Base-by-base conservation (phyloP, 306 rosid species). In the Trifolium subterraneum region DNA sequence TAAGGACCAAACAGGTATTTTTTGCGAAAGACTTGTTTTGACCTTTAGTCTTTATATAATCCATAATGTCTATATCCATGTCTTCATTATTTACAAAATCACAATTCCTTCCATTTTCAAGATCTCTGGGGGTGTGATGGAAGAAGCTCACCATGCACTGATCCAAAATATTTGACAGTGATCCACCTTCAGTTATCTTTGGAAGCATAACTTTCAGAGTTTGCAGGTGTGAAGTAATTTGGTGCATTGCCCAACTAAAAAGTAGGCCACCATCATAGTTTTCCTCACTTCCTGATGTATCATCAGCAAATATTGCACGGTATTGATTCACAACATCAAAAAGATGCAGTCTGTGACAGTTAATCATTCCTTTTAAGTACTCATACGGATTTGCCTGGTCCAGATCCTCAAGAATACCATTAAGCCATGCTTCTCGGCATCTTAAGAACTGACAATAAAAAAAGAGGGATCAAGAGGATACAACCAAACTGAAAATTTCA, bases 211-310 rank as follows among this genome's bases (percentile, higher is more conserved):
- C 44, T 82, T 88, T 90, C 31, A 94, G 83, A 42, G 97, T 90
- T 82, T 90, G 86, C 47, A 94, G 88, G 75, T 88, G 92, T 60
- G 97, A 80, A 23, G 96, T 82, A 79, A 95, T 92, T 87, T 92
- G 97, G 81, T 95, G 99, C 99, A 88, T 92, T 51, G 98, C 92
- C 99, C 99, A 92, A 80, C 98, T 92, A 85, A 95, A 95, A 78
- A 95, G 90, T 87, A 95, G 96, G 68, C 99, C 98, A 36, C 99
- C 94, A 47, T 95, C 99, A 82, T 90, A 88, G 79, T 95, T 92
- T 86, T 90, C 98, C 81, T 95, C 98, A 78, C 87, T 95, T 83
- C 98, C 99, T 5, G 99, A 95, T 72, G 97, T 88, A 75, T 95
- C 99, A 68, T 95, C 98, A 7, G 98, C 86, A 86, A 95, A 95